These are phyloP conservation scores for Vinca minor DNA, from an alignment of 257 asterid species.

Conservation along the genomic window DNA sequence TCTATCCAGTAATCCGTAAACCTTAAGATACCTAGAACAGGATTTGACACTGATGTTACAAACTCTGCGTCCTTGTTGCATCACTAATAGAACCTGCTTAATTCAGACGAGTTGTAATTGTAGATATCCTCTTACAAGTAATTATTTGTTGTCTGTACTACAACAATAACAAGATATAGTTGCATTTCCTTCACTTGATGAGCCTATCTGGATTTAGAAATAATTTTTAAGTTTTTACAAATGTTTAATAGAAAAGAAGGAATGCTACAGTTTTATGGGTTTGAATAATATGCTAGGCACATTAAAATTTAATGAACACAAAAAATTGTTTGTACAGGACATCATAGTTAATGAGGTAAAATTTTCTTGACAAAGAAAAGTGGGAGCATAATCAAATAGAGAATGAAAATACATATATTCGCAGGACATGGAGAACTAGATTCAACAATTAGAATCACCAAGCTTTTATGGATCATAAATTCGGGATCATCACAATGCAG, in stretches of 20 bases:
- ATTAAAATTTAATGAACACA: no score
- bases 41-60: not conserved
- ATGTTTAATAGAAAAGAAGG: no score
- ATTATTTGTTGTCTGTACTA: not conserved
- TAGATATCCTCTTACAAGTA: not conserved
- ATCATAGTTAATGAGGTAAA: not conserved
- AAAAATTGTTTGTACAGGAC: no score
- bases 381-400: not conserved
- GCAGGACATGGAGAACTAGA: not conserved
- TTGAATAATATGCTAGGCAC: no score
- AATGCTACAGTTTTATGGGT: not conserved
- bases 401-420: not conserved
- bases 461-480: conserved; percentile 32
- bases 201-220: not conserved
- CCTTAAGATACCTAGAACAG: not conserved
- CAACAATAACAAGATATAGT: not conserved
- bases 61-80: not conserved
- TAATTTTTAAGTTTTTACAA: no score
- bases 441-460: conserved; percentile 19
- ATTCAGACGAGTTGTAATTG: not conserved
- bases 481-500: conserved; percentile 46
- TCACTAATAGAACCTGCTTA: not conserved
- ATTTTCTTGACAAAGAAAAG: not conserved
- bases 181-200: no score
- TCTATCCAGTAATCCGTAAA: not conserved